Conservation (phyloP, 2,329 filamentous ascomycete species). For the Pochonia chlamydosporia region DNA sequence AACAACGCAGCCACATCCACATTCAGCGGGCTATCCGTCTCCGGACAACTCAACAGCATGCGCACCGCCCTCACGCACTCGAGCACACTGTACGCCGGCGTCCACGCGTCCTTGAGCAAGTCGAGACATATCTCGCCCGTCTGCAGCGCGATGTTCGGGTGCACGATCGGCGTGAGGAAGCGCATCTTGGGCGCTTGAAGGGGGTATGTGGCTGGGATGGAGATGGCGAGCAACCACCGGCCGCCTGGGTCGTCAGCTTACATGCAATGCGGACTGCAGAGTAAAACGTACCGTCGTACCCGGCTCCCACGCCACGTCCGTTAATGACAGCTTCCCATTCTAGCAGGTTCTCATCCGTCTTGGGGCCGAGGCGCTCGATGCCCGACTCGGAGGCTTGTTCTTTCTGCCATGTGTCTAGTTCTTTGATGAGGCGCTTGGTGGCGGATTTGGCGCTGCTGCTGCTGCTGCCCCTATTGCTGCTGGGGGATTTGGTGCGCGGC, state of each 20-base stretch:
- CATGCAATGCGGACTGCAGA: background rate
- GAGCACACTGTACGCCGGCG: constrained; percentile 76
- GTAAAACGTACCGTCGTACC: constrained; percentile 46
- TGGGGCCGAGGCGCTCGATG: constrained; percentile 54
- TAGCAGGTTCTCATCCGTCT: constrained; percentile 48
- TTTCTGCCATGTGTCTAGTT: constrained; percentile 47
- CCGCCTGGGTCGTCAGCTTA: constrained; percentile 45
- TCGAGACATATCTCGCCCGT: constrained; percentile 94
- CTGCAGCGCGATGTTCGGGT: constrained; percentile 66
- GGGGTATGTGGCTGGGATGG: constrained; percentile 74
- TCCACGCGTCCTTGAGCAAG: constrained; percentile 74
- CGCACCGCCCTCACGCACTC: constrained; percentile 68
- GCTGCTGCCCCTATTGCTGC: background rate
- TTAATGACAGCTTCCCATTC: constrained; percentile 56
- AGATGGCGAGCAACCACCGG: constrained; percentile 76
- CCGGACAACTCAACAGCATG: constrained; percentile 58
- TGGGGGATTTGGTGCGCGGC: constrained; percentile 10
- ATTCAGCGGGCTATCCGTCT: constrained; percentile 70
- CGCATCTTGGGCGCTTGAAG: constrained; percentile 67
- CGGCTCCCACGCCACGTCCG: constrained; percentile 47
- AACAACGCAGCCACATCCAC: constrained; percentile 70
- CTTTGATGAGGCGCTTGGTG: constrained; percentile 51
- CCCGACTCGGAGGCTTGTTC: constrained; percentile 45
- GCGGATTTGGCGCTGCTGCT: constrained; percentile 37
- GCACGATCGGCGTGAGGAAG: constrained; percentile 80